Evolutionary conservation across 1,284 basidiomycete species (phyloP).

Genomic region (Austroboletus niveus): DNA sequence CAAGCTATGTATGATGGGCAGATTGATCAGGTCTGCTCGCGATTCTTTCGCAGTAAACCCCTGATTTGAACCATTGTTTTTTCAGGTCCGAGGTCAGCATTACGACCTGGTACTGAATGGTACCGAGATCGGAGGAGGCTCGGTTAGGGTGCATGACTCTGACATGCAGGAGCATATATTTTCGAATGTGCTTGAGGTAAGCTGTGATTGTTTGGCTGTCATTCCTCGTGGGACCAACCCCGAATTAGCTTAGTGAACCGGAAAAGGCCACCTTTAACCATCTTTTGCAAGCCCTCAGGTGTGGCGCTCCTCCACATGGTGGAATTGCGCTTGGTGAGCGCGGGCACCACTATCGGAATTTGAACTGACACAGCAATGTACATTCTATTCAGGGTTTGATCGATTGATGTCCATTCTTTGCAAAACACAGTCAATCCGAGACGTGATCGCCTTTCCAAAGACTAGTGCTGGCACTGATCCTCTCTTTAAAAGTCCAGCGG

Average conservation of each 20-base stretch:
- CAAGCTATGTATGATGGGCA: slow-evolving; percentile 68
- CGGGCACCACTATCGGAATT: slow-evolving; percentile 9
- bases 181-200: slow-evolving; percentile 72
- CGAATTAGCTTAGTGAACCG: slow-evolving; percentile 59
- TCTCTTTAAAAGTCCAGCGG: slow-evolving; percentile 84
- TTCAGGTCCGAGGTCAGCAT: slow-evolving; percentile 87
- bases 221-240: slow-evolving; percentile 4
- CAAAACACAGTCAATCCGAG: slow-evolving; percentile 80
- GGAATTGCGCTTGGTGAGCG: slow-evolving; percentile 83
- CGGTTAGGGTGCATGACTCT: slow-evolving; percentile 89
- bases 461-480: slow-evolving; percentile 81
- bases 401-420: slow-evolving; percentile 89
- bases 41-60: slow-evolving; percentile 4
- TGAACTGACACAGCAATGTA: slow-evolving; percentile 10
- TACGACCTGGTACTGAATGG: slow-evolving; percentile 98
- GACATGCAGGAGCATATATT: slow-evolving; percentile 85
- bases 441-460: slow-evolving; percentile 97
- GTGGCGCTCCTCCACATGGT: slow-evolving; percentile 94
- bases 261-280: slow-evolving; percentile 82
- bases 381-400: slow-evolving; percentile 72
- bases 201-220: slow-evolving; percentile 17
- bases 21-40: slow-evolving; percentile 55
- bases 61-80: slow-evolving; percentile 4
- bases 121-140: slow-evolving; percentile 91
- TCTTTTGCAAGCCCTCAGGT: slow-evolving; percentile 80